A percentile compares a stretch with the other conserved stretches of the same genome.
These are phyloP conservation scores for Marasmius fiardii DNA, from an alignment of 1,284 basidiomycete species.

Conservation along the genomic window DNA sequence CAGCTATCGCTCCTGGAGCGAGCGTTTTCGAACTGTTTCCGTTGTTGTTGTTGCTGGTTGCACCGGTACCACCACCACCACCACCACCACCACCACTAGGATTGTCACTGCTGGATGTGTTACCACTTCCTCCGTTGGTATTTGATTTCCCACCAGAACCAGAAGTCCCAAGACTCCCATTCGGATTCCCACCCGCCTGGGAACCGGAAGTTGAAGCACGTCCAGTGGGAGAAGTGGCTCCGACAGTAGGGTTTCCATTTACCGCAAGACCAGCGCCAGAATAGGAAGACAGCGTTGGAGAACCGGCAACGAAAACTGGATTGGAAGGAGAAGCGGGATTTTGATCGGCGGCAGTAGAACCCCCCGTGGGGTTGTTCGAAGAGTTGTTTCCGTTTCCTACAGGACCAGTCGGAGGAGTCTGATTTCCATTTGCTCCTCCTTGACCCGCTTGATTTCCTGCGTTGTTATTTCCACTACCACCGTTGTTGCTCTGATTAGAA, in stretches of 20 bases:
- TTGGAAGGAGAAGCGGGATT: no score
- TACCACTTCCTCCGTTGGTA: neutral
- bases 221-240: no score
- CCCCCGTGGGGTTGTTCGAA: no score
- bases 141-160: neutral
- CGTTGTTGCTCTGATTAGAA: neutral
- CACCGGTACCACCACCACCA: neutral
- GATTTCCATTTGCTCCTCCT: no score
- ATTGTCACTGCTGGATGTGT: neutral
- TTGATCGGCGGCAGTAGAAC: no score
- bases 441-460: neutral
- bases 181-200: neutral
- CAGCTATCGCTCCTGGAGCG: conserved; percentile 25
- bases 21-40: conserved; percentile 12
- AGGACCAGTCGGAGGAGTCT: no score
- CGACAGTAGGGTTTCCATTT: no score
- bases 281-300: no score
- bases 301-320: no score
- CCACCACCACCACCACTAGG: neutral
- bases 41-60: conserved; percentile 8
- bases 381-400: no score
- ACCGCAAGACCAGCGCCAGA: no score
- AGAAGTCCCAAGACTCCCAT: neutral
- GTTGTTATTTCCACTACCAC: neutral
- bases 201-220: neutral